phyloP scores from a whole-genome alignment of 805 yeast species.

The Cyberlindnera mississippiensis region DNA sequence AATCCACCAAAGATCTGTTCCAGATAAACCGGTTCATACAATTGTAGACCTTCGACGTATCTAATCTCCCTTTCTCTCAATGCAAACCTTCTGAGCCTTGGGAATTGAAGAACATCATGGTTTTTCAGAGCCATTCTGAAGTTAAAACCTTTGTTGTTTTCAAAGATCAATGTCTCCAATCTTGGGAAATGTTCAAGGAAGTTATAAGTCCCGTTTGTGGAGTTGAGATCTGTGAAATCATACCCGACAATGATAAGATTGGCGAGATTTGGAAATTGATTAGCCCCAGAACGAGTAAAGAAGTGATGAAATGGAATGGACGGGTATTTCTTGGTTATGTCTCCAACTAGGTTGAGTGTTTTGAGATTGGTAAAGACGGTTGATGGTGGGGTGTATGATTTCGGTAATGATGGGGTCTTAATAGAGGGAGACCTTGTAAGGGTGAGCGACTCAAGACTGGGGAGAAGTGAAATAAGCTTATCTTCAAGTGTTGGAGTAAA shows the following conservation, averaged over 20 bases:
- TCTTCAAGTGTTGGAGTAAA: conserved; percentile 21
- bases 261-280: conserved; percentile 15
- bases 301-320: conserved; percentile 20
- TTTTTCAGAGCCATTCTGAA: conserved; percentile 16
- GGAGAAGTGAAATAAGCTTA: conserved; percentile 12
- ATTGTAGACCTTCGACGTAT: conserved; percentile 15
- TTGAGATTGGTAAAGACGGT: conserved; percentile 9
- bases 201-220: conserved; percentile 19
- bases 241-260: conserved; percentile 22
- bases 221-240: conserved; percentile 17
- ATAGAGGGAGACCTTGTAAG: conserved; percentile 11
- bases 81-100: conserved; percentile 14
- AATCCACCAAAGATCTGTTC: conserved; percentile 15
- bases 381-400: conserved; percentile 1
- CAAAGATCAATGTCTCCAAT: conserved; percentile 19
- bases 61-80: conserved; percentile 19
- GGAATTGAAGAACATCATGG: conserved; percentile 18
- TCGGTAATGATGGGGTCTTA: conserved; percentile 9
- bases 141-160: conserved; percentile 20
- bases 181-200: conserved; percentile 22
- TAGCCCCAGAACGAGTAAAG: conserved; percentile 11
- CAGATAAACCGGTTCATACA: conserved; percentile 14
- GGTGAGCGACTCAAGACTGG: conserved; percentile 17
- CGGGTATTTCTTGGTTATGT: conserved; percentile 16
- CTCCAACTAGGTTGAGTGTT: conserved; percentile 18